phyloP scores from a whole-genome alignment of 352 stramenopile species.

The Thraustochytrium striatum region DNA sequence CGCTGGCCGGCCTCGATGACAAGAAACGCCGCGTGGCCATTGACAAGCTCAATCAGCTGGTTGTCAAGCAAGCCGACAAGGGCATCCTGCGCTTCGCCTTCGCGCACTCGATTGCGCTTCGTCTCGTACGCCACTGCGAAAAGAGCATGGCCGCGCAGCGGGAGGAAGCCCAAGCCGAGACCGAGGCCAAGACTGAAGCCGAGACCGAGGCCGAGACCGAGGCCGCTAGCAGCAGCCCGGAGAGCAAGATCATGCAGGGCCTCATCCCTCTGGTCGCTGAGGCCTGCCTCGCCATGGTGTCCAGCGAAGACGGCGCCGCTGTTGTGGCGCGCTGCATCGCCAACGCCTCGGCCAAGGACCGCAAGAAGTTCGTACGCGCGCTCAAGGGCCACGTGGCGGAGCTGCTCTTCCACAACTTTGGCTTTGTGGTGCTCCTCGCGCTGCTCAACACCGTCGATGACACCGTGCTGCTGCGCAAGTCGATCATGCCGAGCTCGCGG shows the following conservation, averaged over 20 bases:
- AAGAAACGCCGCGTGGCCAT: slow-evolving; percentile 67
- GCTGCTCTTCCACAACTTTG: slow-evolving; percentile 29
- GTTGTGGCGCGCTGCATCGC: slow-evolving; percentile 24
- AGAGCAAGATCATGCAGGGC: neutral
- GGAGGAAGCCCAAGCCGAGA: neutral
- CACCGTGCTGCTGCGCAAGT: slow-evolving; percentile 44
- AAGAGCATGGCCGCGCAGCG: neutral
- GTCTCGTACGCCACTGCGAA: neutral
- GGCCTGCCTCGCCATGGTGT: slow-evolving; percentile 32
- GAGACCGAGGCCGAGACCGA: neutral
- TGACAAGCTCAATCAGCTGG: slow-evolving; percentile 69
- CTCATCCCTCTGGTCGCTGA: slow-evolving; percentile 23
- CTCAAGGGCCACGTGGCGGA: slow-evolving; percentile 38
- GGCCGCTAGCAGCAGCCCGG: neutral
- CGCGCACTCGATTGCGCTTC: slow-evolving; percentile 21
- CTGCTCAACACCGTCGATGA: slow-evolving; percentile 24
- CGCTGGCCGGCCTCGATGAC: slow-evolving; percentile 66
- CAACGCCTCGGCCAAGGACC: slow-evolving; percentile 40
- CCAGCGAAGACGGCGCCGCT: slow-evolving; percentile 10
- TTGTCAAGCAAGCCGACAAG: slow-evolving; percentile 51
- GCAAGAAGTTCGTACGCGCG: slow-evolving; percentile 33
- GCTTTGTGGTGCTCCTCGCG: neutral
- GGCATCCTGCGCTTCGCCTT: slow-evolving; percentile 23
- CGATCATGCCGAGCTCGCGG: slow-evolving; percentile 21
- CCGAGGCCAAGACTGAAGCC: neutral